phyloP scores from a whole-genome alignment of 768 basidiomycete species.

The Leucosporidium creatinivorum region DNA sequence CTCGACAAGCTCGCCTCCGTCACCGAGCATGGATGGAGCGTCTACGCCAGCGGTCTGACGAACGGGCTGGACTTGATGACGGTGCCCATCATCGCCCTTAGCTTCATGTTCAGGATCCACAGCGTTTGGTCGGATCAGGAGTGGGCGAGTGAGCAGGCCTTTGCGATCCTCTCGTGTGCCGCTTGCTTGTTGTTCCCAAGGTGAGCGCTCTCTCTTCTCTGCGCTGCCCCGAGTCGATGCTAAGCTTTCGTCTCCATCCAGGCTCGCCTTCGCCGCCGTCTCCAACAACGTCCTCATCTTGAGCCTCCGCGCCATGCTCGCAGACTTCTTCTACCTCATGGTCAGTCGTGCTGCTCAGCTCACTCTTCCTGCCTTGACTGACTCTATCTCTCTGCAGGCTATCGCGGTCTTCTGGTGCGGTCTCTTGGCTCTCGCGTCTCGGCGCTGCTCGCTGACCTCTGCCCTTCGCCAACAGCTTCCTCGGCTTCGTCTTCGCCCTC shows the following conservation, averaged over 20 bases:
- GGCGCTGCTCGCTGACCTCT: neutral
- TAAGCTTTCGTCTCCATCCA: slow-evolving; percentile 37
- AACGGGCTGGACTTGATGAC: slow-evolving; percentile 21
- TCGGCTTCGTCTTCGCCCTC: slow-evolving; percentile 33
- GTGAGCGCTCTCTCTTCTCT: slow-evolving; percentile 63
- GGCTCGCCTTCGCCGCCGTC: slow-evolving; percentile 83
- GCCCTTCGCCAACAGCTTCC: slow-evolving; percentile 11
- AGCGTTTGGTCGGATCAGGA: slow-evolving; percentile 10
- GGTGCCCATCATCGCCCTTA: slow-evolving; percentile 28
- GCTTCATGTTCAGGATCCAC: slow-evolving; percentile 21
- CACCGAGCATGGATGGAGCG: slow-evolving; percentile 29
- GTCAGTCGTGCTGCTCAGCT: neutral
- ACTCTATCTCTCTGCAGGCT: too few species aligned
- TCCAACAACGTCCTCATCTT: slow-evolving; percentile 52
- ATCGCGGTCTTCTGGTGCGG: slow-evolving; percentile 61
- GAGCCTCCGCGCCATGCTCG: slow-evolving; percentile 72
- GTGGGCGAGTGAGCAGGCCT: slow-evolving; percentile 17
- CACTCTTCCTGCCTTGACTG: neutral
- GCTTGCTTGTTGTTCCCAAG: slow-evolving; percentile 44
- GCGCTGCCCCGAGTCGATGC: neutral
- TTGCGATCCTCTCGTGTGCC: slow-evolving; percentile 24
- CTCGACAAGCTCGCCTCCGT: slow-evolving; percentile 28
- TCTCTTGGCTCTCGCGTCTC: neutral
- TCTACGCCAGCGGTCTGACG: slow-evolving; percentile 21
- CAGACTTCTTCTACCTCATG: slow-evolving; percentile 58